A percentile compares a stretch with the other conserved stretches of the same genome.
Conservation (phyloP, 345 rosid genomes). For the Euphorbia pulcherrima region DNA sequence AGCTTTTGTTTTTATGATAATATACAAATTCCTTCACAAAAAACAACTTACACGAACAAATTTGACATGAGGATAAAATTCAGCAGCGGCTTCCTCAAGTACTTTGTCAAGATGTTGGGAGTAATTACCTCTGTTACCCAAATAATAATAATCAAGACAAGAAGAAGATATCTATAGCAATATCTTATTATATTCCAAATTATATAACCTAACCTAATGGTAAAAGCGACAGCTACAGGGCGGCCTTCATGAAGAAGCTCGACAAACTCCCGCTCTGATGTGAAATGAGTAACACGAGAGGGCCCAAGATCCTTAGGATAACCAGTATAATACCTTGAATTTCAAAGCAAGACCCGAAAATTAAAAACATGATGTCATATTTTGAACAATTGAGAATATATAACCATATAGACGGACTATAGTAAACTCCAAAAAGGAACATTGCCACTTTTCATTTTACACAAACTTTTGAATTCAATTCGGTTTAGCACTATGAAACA, state of each 20-base stretch:
- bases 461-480: background rate
- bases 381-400: background rate
- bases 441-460: background rate
- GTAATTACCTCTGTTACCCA: conserved; percentile 60
- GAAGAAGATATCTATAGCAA: background rate
- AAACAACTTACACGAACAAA: conserved; percentile 69
- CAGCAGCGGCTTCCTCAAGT: conserved; percentile 84
- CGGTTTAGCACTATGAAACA: background rate
- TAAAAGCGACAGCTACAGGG: conserved; percentile 84
- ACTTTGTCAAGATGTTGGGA: conserved; percentile 80
- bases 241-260: conserved; percentile 75
- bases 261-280: conserved; percentile 88
- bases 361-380: background rate
- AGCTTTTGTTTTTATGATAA: background rate
- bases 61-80: conserved; percentile 76
- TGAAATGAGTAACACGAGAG: conserved; percentile 70
- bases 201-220: conserved; percentile 72
- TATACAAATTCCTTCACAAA: background rate
- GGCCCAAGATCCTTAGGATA: conserved; percentile 87
- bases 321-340: conserved; percentile 72
- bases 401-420: background rate
- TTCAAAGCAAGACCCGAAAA: conserved; percentile 1
- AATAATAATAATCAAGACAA: conserved; percentile 3
- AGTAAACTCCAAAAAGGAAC: background rate
- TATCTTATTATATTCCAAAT: background rate